Percentiles rank a stretch among this genome's conserved stretches.
phyloP scores from a whole-genome alignment of 352 stramenopile genomes.

The Phytophthora sp. region DNA sequence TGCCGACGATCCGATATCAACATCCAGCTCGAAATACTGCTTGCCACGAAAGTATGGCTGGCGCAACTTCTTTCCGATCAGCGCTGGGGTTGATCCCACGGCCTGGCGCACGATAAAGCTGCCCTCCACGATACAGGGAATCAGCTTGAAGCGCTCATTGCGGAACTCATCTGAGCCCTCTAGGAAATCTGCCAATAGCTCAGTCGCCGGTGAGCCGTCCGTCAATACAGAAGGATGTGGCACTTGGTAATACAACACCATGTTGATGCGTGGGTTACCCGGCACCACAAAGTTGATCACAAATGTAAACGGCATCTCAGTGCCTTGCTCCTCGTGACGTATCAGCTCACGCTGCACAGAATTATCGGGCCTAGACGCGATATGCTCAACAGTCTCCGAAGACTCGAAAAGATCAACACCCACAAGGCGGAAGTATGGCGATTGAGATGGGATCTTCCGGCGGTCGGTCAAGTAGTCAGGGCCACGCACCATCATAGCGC shows the following conservation, averaged over 20 bases:
- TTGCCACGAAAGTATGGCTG: conserved; percentile 66
- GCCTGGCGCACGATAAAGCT: conserved; percentile 84
- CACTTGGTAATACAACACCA: conserved; percentile 79
- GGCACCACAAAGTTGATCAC: conserved; percentile 83
- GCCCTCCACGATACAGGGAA: conserved; percentile 81
- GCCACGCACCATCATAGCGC: conserved; percentile 73
- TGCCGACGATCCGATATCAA: conserved; percentile 75
- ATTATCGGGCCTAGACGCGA: conserved; percentile 64
- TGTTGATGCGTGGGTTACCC: conserved; percentile 59
- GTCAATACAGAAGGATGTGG: conserved; percentile 55
- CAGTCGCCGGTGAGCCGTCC: conserved; percentile 64
- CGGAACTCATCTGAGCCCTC: conserved; percentile 79
- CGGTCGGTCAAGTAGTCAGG: conserved; percentile 74
- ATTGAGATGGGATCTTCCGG: conserved; percentile 74
- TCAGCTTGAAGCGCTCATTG: conserved; percentile 85
- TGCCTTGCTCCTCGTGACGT: conserved; percentile 60
- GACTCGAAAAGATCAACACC: conserved; percentile 73
- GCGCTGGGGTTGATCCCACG: conserved; percentile 70
- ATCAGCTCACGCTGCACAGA: conserved; percentile 64
- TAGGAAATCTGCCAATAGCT: conserved; percentile 79
- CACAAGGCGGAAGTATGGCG: conserved; percentile 69
- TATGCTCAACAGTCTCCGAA: conserved; percentile 60
- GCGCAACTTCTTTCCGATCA: conserved; percentile 81
- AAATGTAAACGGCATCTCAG: conserved; percentile 81
- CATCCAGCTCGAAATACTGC: conserved; percentile 80